phyloP scores from a whole-genome alignment of 202 grass and related monocot genomes.

The Schoenoplectus triqueter region DNA sequence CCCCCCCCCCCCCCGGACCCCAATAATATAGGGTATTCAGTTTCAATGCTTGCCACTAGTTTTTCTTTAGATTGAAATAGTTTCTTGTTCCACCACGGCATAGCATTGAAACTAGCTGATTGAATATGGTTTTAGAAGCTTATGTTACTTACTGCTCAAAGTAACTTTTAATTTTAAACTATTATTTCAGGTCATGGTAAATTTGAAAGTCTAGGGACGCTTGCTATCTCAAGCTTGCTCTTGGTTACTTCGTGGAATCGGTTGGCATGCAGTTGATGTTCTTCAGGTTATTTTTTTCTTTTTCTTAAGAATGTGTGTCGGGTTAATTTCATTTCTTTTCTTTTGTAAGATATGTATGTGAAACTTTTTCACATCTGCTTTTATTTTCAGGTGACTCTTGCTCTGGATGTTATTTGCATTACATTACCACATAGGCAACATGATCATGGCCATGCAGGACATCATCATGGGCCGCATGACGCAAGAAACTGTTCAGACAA shows the following conservation, averaged over 20 bases:
- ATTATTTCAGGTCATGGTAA: slow-evolving; percentile 77
- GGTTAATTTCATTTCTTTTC: neutral
- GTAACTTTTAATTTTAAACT: too few relatives aligned
- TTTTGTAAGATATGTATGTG: neutral
- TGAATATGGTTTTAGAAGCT: neutral
- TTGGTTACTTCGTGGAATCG: slow-evolving; percentile 90
- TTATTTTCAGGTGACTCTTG: slow-evolving; percentile 71
- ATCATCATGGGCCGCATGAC: slow-evolving; percentile 53
- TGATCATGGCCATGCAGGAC: slow-evolving; percentile 43
- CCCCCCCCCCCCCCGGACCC: too few relatives aligned
- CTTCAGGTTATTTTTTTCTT: slow-evolving; percentile 71
- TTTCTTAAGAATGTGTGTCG: neutral
- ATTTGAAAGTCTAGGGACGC: slow-evolving; percentile 84
- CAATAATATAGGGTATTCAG: too few relatives aligned
- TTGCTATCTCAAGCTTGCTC: slow-evolving; percentile 96
- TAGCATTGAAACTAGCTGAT: neutral
- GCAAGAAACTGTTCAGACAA: too few relatives aligned
- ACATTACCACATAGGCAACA: slow-evolving; percentile 46
- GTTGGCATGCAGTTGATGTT: slow-evolving; percentile 99
- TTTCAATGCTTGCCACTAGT: too few relatives aligned
- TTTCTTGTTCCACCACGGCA: neutral
- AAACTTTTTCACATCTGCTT: slow-evolving; percentile 36
- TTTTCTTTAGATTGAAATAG: neutral
- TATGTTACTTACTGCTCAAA: neutral
- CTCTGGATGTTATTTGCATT: slow-evolving; percentile 59